Conservation (phyloP, 768 basidiomycete species). For the Pleurotus tuoliensis region DNA sequence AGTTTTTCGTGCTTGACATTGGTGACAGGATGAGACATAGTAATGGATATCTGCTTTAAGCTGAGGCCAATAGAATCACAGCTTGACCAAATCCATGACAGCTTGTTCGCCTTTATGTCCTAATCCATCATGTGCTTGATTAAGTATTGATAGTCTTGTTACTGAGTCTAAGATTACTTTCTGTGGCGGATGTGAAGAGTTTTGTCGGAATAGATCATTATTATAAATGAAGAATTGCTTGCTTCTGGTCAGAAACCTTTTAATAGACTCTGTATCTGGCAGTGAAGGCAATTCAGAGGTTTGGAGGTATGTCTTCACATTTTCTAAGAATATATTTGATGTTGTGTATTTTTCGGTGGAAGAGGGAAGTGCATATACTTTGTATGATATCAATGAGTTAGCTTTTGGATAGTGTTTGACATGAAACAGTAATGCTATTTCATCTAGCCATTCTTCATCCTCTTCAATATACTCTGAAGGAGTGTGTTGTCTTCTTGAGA, state of each 20-base stretch:
- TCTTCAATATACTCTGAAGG: constrained; percentile 16
- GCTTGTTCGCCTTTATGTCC: constrained; percentile 22
- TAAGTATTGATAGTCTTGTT: constrained; percentile 7
- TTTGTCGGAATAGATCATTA: constrained; percentile 10
- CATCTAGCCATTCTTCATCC: constrained; percentile 21
- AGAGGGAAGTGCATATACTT: neutral
- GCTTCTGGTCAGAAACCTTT: constrained; percentile 10
- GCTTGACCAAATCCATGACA: constrained; percentile 7
- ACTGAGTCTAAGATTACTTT: constrained; percentile 16
- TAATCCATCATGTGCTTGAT: constrained; percentile 17
- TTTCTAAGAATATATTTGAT: neutral
- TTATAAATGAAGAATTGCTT: constrained; percentile 12
- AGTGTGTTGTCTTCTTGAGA: constrained; percentile 20
- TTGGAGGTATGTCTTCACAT: constrained; percentile 12
- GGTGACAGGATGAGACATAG: constrained; percentile 21
- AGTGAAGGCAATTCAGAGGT: constrained; percentile 9
- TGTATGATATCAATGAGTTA: neutral
- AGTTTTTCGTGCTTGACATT: constrained; percentile 18
- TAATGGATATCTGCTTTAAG: constrained; percentile 17
- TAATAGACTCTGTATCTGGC: neutral
- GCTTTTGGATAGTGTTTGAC: neutral
- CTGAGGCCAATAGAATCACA: constrained; percentile 24
- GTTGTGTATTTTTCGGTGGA: neutral
- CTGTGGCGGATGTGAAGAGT: constrained; percentile 1
- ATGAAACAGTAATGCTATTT: neutral